These are phyloP conservation scores for Austropuccinia psidii DNA, from an alignment of 1,284 basidiomycete genomes.

Conservation along the genomic window DNA sequence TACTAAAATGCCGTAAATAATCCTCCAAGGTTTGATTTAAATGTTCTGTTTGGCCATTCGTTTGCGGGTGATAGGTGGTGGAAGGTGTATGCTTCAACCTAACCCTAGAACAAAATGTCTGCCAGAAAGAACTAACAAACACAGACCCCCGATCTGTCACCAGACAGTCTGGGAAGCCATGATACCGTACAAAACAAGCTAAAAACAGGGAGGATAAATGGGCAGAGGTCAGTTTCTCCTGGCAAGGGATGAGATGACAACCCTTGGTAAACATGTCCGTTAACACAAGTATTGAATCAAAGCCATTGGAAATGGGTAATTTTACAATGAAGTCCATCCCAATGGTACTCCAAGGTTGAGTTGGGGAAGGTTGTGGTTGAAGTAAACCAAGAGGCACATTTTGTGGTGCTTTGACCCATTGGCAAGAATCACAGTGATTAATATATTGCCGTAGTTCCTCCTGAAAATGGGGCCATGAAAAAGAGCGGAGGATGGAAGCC, in stretches of 20 bases:
- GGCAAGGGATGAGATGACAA: not conserved
- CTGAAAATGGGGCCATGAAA: not conserved
- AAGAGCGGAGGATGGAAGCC: not conserved
- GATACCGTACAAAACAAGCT: not conserved
- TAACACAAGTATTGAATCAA: not conserved
- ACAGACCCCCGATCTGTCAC: not conserved
- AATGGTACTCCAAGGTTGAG: not conserved
- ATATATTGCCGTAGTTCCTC: not conserved
- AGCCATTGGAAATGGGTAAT: not conserved
- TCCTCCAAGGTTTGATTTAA: constrained; percentile 12
- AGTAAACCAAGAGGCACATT: constrained; percentile 47
- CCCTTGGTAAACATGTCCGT: constrained; percentile 37
- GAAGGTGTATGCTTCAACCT: not conserved
- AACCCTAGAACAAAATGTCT: not conserved
- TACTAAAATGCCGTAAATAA: constrained; percentile 1
- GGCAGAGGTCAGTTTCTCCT: not conserved
- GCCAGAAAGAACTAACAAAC: not conserved
- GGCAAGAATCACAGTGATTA: constrained; percentile 46
- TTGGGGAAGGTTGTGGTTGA: not conserved
- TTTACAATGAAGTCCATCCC: constrained; percentile 27
- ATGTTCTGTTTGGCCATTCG: not conserved
- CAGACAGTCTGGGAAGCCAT: not conserved
- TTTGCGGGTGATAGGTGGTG: not conserved
- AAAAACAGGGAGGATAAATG: not conserved
- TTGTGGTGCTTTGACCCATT: constrained; percentile 44